Conservation (phyloP, 2,329 filamentous ascomycete species). For the Paecilomyces formosus region DNA sequence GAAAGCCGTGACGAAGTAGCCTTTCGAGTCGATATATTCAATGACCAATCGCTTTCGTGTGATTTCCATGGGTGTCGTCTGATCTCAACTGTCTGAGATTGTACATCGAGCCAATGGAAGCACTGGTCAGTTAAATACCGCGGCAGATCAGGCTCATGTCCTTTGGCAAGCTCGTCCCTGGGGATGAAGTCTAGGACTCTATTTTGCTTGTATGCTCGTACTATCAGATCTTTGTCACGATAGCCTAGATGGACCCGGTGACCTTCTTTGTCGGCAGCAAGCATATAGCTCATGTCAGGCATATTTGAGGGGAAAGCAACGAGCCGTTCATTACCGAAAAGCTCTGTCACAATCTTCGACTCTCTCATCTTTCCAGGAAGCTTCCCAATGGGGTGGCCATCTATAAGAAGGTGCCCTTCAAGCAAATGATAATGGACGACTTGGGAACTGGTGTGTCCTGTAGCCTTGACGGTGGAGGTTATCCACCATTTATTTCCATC, state of each 20-base stretch:
- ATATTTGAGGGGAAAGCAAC: constrained; percentile 46
- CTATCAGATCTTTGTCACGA: constrained; percentile 30
- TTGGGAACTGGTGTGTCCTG: constrained; percentile 23
- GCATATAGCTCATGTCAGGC: constrained; percentile 47
- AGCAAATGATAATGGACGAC: constrained; percentile 39
- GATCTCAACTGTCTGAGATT: constrained; percentile 43
- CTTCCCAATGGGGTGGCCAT: constrained; percentile 43
- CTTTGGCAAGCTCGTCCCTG: constrained; percentile 13
- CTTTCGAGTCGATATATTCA: constrained; percentile 22
- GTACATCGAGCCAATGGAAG: constrained; percentile 54
- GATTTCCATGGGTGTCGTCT: constrained; percentile 39
- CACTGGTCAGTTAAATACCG: constrained; percentile 43
- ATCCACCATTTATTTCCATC: constrained; percentile 20
- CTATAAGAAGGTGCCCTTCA: constrained; percentile 42
- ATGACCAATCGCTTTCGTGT: constrained; percentile 34
- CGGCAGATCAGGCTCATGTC: constrained; percentile 48
- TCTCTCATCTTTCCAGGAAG: constrained; percentile 47
- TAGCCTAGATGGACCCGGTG: constrained; percentile 51
- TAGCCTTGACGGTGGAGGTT: constrained; percentile 17
- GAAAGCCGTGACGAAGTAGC: constrained; percentile 17
- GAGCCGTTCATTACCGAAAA: constrained; percentile 50
- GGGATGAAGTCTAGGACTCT: constrained; percentile 32
- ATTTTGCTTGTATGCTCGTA: constrained; percentile 39
- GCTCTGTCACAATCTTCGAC: constrained; percentile 34
- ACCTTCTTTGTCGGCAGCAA: constrained; percentile 27